These are phyloP conservation scores for Leptosphaerulina australis DNA, from an alignment of 2,329 filamentous ascomycete genomes.

Conservation along the genomic window DNA sequence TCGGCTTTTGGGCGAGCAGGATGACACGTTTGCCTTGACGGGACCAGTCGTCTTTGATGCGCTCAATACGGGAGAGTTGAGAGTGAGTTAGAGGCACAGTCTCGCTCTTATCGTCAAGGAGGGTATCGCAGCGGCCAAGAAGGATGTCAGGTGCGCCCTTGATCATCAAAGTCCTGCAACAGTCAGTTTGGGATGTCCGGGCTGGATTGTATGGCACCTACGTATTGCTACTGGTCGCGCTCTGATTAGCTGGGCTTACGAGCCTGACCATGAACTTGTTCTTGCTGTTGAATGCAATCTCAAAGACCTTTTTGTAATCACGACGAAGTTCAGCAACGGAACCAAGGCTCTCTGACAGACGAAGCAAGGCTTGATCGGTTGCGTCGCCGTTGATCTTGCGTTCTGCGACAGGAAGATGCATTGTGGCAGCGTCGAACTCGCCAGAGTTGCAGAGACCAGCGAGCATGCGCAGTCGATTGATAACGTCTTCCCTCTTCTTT, in stretches of 20 bases:
- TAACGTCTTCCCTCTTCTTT: slow-evolving; percentile 38
- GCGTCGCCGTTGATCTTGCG: slow-evolving; percentile 75
- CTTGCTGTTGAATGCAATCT: slow-evolving; percentile 75
- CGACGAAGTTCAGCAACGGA: slow-evolving; percentile 65
- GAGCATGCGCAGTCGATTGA: slow-evolving; percentile 64
- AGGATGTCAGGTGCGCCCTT: slow-evolving; percentile 80
- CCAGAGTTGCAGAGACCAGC: slow-evolving; percentile 75
- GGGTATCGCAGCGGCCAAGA: slow-evolving; percentile 65
- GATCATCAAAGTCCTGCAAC: slow-evolving; percentile 64
- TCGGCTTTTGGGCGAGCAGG: slow-evolving; percentile 67
- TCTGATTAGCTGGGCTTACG: slow-evolving; percentile 51
- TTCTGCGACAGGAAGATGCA: slow-evolving; percentile 63
- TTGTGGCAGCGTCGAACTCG: slow-evolving; percentile 72
- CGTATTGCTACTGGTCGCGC: slow-evolving; percentile 36
- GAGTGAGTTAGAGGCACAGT: slow-evolving; percentile 55
- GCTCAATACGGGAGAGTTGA: slow-evolving; percentile 58
- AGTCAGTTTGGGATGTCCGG: slow-evolving; percentile 15
- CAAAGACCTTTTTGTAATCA: slow-evolving; percentile 68
- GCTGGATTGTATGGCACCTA: slow-evolving; percentile 8
- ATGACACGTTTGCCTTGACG: slow-evolving; percentile 71
- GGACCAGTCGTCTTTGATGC: slow-evolving; percentile 71
- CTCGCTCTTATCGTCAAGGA: slow-evolving; percentile 62
- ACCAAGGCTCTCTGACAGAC: slow-evolving; percentile 71
- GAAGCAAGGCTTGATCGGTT: slow-evolving; percentile 75
- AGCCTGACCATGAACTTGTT: slow-evolving; percentile 81